Evolutionary conservation across 805 yeast species (phyloP), one percentile per base, ranked within the genome.

Genomic region (Scheffersomyces lignosus): DNA sequence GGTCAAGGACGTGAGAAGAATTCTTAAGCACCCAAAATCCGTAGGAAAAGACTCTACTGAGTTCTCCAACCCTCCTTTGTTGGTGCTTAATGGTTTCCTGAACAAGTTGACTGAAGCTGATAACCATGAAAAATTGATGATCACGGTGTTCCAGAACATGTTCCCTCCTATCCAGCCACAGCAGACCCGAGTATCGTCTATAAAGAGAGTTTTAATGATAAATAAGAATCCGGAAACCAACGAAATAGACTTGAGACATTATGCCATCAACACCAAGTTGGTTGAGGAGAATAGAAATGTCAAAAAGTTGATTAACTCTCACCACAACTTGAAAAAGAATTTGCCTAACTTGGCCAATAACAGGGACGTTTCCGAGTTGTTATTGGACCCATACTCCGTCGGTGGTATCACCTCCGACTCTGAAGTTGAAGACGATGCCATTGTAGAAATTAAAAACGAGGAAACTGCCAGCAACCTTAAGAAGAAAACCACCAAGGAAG

Each of bases 121-220:
- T 25, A 75, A 78, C 25, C 81, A 82, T 48, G 98, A 91, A 59
- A 87, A 88, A 51, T 72, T 91, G 43, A 60, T 89, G 38, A 80
- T 95, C 20, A 87, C 97, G 3, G 81, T 89, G 69, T 87, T 93
- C 66, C 99, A 93, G 64, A 89, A 88, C 65, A 80, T 93, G 79
- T 87, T 91, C 61, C 99, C 99, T 5, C 87, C 99, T 15, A 83
- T 93, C 47, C 83, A 88, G 41, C 97, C 96, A 3, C 87, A 87
- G 47, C 65, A 70, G 39, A 85, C 95, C 14, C 81, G 81, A 47
- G 82, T 93, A 23, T 67, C 70, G 31, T 69, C 84, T 1, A 89
- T 93, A 36, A 83, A 80, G 52, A 75, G 99, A 54, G 98, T 93
- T 15, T 67, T 93, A 51, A 75, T 93, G 77, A 66, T 93, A 38